These are phyloP conservation scores for Cucumis cinereus DNA, from an alignment of 306 rosid species.

Conservation along the genomic window DNA sequence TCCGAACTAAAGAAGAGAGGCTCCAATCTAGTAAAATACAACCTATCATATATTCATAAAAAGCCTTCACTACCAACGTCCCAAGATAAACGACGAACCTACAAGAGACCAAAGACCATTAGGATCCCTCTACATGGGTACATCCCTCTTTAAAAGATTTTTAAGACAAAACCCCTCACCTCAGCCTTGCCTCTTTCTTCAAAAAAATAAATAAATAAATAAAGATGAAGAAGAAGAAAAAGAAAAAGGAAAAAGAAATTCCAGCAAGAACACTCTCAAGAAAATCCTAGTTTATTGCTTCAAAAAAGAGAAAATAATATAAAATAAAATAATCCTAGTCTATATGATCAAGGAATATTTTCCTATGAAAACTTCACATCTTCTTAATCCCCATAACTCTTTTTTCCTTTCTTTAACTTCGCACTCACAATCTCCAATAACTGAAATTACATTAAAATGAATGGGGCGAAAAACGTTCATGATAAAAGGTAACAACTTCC, in stretches of 20 bases:
- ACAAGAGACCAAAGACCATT: too few species aligned
- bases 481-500: neutral
- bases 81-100: too few species aligned
- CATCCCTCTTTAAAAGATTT: neutral
- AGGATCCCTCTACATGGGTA: too few species aligned
- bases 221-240: too few species aligned
- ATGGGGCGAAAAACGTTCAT: neutral
- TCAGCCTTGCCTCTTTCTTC: neutral
- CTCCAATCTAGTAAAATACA: too few species aligned
- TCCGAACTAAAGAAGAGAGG: too few species aligned
- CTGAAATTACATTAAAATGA: neutral
- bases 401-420: neutral
- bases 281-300: neutral
- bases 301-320: too few species aligned
- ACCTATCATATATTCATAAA: too few species aligned
- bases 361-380: neutral
- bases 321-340: neutral
- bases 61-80: too few species aligned
- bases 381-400: neutral
- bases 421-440: neutral
- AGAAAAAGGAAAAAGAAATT: neutral
- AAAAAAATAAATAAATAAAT: neutral
- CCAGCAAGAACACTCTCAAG: neutral
- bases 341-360: neutral
- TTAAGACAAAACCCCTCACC: neutral